Base-by-base conservation (phyloP, 257 asterid species). In the Agastache rugosa region DNA sequence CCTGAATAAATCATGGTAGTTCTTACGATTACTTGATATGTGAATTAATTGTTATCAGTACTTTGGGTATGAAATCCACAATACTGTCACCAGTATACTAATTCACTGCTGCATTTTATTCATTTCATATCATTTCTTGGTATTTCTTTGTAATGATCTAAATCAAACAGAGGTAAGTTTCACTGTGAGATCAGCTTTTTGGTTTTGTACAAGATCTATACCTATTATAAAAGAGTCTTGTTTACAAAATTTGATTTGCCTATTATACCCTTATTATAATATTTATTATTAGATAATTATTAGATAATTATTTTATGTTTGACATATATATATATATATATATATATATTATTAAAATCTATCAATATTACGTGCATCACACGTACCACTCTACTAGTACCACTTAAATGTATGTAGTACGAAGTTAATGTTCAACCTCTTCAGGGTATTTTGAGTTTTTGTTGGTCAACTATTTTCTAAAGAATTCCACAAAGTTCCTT, bases 131-230 rank as follows among this genome's bases (percentile, higher is more conserved):
- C 25, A 6, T 20, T 72, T 35, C 3, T 47, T 37, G 37, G 16
- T 4, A 10, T n/a, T n/a, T n/a, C n/a, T n/a, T n/a, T n/a, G n/a
- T n/a, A n/a, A n/a, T n/a, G n/a, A n/a, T n/a, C n/a, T n/a, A n/a
- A n/a, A n/a, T n/a, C n/a, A n/a, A n/a, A n/a, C n/a, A n/a, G n/a
- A n/a, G 35, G 1, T 22, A 56, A 35, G 5, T 22, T 15, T 41
- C 45, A 69, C 19, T 11, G 17, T 47, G 16, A 15, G 56, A 71
- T 37, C n/a, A 74, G n/a, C 39, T 70, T 53, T 11, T 29, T 70
- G 77, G 56, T 71, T 64, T 54, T 62, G 47, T 54, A 71, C 16
- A 31, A 45, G 41, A 29, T n/a, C n/a, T n/a, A n/a, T n/a, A n/a
- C n/a, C n/a, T n/a, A n/a, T n/a, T n/a, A n/a, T n/a, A n/a, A n/a